Percentiles rank a stretch among this genome's conserved stretches.
phyloP scores from a whole-genome alignment of 257 asterid species.

The Mitragyna speciosa region DNA sequence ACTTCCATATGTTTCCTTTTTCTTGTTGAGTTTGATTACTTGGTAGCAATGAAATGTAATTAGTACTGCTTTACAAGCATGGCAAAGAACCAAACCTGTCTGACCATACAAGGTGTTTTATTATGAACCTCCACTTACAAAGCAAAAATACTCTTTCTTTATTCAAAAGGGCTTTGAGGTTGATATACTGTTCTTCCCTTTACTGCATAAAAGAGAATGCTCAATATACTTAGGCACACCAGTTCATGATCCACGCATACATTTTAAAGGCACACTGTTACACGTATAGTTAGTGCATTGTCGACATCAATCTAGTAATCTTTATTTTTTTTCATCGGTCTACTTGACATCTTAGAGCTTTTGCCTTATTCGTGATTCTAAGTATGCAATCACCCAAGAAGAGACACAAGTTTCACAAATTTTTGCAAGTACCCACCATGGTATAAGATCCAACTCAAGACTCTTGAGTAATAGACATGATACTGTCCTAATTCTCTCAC shows the following conservation, averaged over 20 bases:
- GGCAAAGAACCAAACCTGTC: constrained; percentile 21
- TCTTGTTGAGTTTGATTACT: constrained; percentile 14
- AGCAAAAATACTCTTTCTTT: constrained; percentile 9
- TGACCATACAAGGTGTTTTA: constrained; percentile 37
- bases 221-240: not conserved
- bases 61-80: not conserved
- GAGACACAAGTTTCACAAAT: not conserved
- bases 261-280: not conserved
- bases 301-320: not conserved
- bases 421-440: not conserved
- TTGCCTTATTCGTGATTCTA: not conserved
- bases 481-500: not conserved
- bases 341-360: not conserved
- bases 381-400: not conserved
- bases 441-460: not conserved
- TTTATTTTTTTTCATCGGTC: not conserved
- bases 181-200: not conserved
- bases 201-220: not conserved
- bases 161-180: not conserved
- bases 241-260: not conserved
- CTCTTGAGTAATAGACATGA: not conserved
- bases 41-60: constrained; percentile 19
- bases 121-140: constrained; percentile 24
- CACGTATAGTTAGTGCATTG: no score
- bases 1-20: constrained; percentile 1